Base-by-base conservation (phyloP, 495 filamentous ascomycete genomes). In the Saxispiralis lemnorum region DNA sequence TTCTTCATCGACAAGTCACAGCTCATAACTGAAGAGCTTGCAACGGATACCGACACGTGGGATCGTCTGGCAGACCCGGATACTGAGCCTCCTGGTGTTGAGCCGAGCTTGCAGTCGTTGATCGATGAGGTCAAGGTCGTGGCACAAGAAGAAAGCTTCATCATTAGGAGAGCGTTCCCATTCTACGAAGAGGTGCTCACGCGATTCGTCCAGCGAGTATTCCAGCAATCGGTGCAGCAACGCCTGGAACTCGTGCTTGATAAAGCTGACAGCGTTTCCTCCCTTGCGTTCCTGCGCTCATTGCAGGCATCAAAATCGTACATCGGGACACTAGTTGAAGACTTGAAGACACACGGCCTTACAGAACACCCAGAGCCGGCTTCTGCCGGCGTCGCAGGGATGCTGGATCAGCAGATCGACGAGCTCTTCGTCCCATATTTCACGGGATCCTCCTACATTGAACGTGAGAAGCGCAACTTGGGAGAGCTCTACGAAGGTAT, bases 171-270 rank as follows among this genome's bases (percentile, higher is more conserved):
- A 20, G 92, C 87, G 4, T 99, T 99, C 56, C 86, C 92, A 1
- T 96, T 84, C 60, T 83, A 93, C 51, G 92, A 99, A 37, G 83
- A 87, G 42, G 92, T 99, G 5, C 64, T 99, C 35, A 73, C 75
- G 31, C 83, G 83, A 47, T 99, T 99, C 51, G 63, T 96, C 20
- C 92, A 96, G 59, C 73, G 92, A 28, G 78, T 99, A 6, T 99
- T 96, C 57, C 88, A 99, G 56, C 92, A 99, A 58, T 94, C 88
- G 32, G 80, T 97, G 48, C 92, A 96, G 57, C 89, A 96, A 59
- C 69, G 86, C 2, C 68, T 99, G 11, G 92, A 99, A 52, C 85
- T 93, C 81, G 86, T 99, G 7, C 66, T 99, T 35, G 84, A 93
- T 46, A 94, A 93, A 61, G 88, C 92, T 11, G 81, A 80, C 50